Evolutionary conservation across 208 protist species (phyloP).

Genomic region (Trypanosoma vivax): DNA sequence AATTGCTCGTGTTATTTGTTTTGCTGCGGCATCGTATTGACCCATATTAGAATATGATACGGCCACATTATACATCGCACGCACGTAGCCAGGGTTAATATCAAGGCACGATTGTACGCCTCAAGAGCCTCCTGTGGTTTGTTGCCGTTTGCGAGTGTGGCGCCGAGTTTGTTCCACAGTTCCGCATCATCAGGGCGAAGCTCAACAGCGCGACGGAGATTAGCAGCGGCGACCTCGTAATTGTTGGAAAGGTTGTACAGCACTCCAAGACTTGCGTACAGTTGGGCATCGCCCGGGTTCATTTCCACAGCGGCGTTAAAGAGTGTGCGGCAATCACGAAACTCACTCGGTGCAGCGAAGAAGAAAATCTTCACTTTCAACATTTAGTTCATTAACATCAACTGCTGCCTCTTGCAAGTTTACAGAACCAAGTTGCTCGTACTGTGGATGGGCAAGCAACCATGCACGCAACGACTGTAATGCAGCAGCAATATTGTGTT

Average conservation of each 20-base stretch:
- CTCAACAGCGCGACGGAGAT: conserved; percentile 69
- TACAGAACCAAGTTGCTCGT: conserved; percentile 64
- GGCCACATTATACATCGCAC: conserved; percentile 87
- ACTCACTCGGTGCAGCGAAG: conserved; percentile 52
- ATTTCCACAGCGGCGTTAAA: conserved; percentile 71
- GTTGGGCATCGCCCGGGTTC: conserved; percentile 61
- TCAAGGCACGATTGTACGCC: conserved; percentile 84
- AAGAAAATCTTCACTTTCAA: conserved; percentile 58
- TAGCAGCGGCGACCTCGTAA: conserved; percentile 66
- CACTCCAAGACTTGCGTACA: conserved; percentile 77
- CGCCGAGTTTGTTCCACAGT: conserved; percentile 90
- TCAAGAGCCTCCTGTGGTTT: conserved; percentile 65
- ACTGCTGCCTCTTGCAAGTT: conserved; percentile 32
- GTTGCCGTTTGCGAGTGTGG: conserved; percentile 80
- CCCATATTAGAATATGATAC: conserved; percentile 80
- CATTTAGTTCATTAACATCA: conserved; percentile 31
- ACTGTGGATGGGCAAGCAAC: conserved; percentile 72
- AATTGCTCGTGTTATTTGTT: conserved; percentile 73
- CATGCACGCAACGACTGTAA: conserved; percentile 72
- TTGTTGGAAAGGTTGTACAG: conserved; percentile 77
- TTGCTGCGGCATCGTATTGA: conserved; percentile 52
- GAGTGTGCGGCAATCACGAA: conserved; percentile 57
- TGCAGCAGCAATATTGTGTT: conserved; percentile 60
- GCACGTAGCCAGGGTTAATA: conserved; percentile 85
- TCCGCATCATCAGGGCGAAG: conserved; percentile 56